Evolutionary conservation across 257 asterid genomes (phyloP).

Genomic region (Solanum appendiculatum): DNA sequence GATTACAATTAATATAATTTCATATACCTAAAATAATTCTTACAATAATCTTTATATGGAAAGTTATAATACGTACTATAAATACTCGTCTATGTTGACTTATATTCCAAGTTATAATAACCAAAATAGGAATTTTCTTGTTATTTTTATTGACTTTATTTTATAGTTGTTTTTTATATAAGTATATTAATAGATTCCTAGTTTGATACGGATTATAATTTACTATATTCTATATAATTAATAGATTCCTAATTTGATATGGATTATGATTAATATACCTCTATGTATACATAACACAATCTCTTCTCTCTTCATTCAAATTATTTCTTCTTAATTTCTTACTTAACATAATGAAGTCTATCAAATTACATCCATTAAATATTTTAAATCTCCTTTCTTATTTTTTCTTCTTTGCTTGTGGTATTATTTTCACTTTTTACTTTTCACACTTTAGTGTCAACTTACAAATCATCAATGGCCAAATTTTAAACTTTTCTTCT

Average conservation of each 20-base stretch:
- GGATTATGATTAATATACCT: neutral
- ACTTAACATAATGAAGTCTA: slow-evolving; percentile 7
- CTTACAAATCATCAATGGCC: slow-evolving; percentile 39
- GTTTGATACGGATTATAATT: neutral
- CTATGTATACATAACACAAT: neutral
- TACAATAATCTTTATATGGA: neutral
- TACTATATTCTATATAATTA: neutral
- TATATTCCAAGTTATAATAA: neutral
- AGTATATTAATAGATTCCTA: no score
- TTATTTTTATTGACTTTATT: neutral
- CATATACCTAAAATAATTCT: no score
- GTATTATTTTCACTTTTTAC: slow-evolving; percentile 37
- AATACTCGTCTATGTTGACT: neutral
- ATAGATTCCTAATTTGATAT: no score
- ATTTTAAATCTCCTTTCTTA: slow-evolving; percentile 15
- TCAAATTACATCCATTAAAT: neutral
- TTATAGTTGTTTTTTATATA: no score
- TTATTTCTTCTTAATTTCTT: neutral
- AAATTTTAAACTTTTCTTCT: slow-evolving; percentile 16
- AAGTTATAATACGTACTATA: no score
- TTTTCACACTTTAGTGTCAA: slow-evolving; percentile 36
- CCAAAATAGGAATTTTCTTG: no score
- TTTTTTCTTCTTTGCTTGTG: slow-evolving; percentile 32
- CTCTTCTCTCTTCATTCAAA: neutral
- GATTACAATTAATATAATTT: no score